Conservation (phyloP, 1,284 basidiomycete genomes). For the Lentinus polychrous region DNA sequence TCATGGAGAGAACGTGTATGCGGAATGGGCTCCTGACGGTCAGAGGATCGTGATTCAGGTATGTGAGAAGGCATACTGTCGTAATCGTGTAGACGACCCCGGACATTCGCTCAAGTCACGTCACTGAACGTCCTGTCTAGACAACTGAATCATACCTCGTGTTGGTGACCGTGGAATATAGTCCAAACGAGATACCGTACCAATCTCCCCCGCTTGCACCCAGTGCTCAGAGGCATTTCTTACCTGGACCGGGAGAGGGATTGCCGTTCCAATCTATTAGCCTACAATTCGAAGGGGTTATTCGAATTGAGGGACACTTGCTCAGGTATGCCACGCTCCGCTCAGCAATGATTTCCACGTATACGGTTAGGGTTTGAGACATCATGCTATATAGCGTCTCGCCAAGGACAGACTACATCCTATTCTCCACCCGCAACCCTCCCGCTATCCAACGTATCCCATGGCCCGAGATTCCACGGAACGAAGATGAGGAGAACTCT, state of each 20-base stretch:
- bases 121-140: constrained; percentile 30
- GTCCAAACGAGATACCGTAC: constrained; percentile 50
- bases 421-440: constrained; percentile 68
- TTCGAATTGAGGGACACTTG: constrained; percentile 71
- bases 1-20: constrained; percentile 71
- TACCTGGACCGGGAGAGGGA: constrained; percentile 76
- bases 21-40: constrained; percentile 78
- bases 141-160: constrained; percentile 77
- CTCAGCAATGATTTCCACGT: too few species aligned
- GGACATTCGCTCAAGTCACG: neutral
- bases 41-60: constrained; percentile 75
- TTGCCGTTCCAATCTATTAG: constrained; percentile 56
- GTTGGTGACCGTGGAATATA: constrained; percentile 62
- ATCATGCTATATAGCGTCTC: constrained; percentile 48
- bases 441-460: constrained; percentile 73
- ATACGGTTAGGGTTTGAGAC: constrained; percentile 18
- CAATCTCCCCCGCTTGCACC: constrained; percentile 43
- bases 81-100: neutral
- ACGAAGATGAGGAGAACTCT: constrained; percentile 17
- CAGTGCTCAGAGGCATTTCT: constrained; percentile 57
- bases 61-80: constrained; percentile 18
- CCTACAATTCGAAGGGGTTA: constrained; percentile 76
- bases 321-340: constrained; percentile 43
- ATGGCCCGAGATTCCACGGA: constrained; percentile 55
- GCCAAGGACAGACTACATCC: constrained; percentile 56